Evolutionary conservation across 345 rosid species (phyloP).

Genomic region (Garcia nutans): DNA sequence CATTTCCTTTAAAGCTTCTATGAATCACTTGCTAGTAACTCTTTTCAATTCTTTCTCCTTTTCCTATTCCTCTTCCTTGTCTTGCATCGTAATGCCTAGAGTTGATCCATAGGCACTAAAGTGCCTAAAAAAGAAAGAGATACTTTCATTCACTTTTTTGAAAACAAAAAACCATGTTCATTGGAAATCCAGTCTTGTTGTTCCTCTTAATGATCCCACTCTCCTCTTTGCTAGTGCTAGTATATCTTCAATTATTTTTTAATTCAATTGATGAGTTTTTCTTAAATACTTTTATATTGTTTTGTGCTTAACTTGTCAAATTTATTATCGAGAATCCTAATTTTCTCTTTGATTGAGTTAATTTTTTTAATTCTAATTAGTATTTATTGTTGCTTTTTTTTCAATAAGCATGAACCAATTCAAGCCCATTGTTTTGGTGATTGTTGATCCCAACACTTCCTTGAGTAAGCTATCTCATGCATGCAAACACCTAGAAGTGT

Average conservation of each 20-base stretch:
- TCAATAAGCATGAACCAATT: slow-evolving; percentile 93
- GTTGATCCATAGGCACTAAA: slow-evolving; percentile 19
- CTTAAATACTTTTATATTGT: background rate
- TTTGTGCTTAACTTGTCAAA: background rate
- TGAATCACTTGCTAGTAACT: background rate
- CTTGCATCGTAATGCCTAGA: slow-evolving; percentile 21
- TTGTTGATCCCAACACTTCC: slow-evolving; percentile 73
- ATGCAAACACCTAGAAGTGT: slow-evolving; percentile 92
- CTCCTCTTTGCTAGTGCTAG: slow-evolving; percentile 94
- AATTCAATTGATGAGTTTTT: too few species aligned
- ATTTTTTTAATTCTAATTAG: too few species aligned
- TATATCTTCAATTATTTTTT: slow-evolving; percentile 27
- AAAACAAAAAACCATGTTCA: slow-evolving; percentile 57
- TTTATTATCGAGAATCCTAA: background rate
- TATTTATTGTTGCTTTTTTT: background rate
- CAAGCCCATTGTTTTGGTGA: slow-evolving; percentile 88
- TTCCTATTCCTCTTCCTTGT: background rate
- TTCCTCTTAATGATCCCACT: slow-evolving; percentile 88
- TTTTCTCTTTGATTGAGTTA: background rate
- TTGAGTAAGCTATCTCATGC: slow-evolving; percentile 75
- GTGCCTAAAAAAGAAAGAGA: slow-evolving; percentile 78
- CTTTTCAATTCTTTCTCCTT: background rate
- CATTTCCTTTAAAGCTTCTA: background rate
- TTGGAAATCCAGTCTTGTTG: slow-evolving; percentile 95
- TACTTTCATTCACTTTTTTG: slow-evolving; percentile 69